Conservation (phyloP, 2,329 filamentous ascomycete genomes). For the Didymella sp. region DNA sequence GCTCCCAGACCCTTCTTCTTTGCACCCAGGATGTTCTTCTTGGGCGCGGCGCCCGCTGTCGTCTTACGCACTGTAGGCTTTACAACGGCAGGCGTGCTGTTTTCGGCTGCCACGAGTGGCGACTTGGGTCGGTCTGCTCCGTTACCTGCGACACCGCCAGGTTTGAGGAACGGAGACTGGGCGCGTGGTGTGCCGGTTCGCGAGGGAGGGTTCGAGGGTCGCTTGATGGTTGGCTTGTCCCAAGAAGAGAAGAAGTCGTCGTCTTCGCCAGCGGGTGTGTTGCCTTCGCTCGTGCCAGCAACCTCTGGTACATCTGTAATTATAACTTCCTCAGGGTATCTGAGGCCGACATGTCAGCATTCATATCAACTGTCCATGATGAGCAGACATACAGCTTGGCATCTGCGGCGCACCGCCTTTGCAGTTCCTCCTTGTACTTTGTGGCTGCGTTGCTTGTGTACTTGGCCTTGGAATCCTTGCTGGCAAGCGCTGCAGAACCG, state of each 20-base stretch:
- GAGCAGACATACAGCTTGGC: conserved; percentile 73
- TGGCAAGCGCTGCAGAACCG: conserved; percentile 89
- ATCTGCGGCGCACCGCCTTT: conserved; percentile 82
- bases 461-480: conserved; percentile 96
- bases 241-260: conserved; percentile 99
- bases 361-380: conserved; percentile 14
- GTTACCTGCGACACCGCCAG: conserved; percentile 68
- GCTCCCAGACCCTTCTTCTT: conserved; percentile 64
- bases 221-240: conserved; percentile 98
- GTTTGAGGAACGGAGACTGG: conserved; percentile 87
- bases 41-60: conserved; percentile 66
- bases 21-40: conserved; percentile 87
- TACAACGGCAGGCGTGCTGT: conserved; percentile 61
- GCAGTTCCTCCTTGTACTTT: conserved; percentile 98
- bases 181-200: conserved; percentile 85
- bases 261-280: conserved; percentile 81
- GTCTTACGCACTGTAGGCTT: conserved; percentile 84
- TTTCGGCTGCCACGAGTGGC: conserved; percentile 65
- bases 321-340: conserved; percentile 83
- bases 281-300: conserved; percentile 64
- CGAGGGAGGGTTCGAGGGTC: conserved; percentile 90
- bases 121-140: conserved; percentile 75
- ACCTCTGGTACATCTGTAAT: conserved; percentile 73
- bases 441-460: conserved; percentile 91
- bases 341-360: conserved; percentile 50